phyloP scores from a whole-genome alignment of 805 yeast species.

The Barnettozyma salicaria region DNA sequence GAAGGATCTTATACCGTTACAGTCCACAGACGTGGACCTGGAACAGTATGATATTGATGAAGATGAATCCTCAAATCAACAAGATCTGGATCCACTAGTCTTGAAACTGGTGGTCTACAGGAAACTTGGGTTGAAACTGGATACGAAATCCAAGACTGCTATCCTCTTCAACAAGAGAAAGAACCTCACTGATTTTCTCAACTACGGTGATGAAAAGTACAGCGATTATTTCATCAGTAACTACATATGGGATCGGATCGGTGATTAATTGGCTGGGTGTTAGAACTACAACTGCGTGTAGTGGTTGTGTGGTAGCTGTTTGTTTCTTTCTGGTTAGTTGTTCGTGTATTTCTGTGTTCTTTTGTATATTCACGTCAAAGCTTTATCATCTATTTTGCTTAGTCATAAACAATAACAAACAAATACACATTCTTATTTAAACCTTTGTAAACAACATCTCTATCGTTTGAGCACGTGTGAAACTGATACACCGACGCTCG shows the following conservation, averaged over 20 bases:
- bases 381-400: too few relatives aligned
- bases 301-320: too few relatives aligned
- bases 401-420: too few relatives aligned
- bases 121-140: slow-evolving; percentile 51
- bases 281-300: too few relatives aligned
- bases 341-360: too few relatives aligned
- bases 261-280: slow-evolving; percentile 1
- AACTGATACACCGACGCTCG: too few relatives aligned
- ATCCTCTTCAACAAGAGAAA: slow-evolving; percentile 44
- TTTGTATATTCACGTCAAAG: too few relatives aligned
- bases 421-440: too few relatives aligned
- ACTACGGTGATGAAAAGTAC: slow-evolving; percentile 44
- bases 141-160: slow-evolving; percentile 37
- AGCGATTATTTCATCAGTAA: slow-evolving; percentile 68
- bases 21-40: slow-evolving; percentile 30
- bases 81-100: slow-evolving; percentile 38
- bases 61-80: slow-evolving; percentile 13
- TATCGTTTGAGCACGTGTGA: too few relatives aligned
- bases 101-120: slow-evolving; percentile 56
- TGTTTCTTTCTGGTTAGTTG: too few relatives aligned
- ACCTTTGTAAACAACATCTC: too few relatives aligned
- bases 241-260: slow-evolving; percentile 64
- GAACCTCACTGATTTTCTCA: slow-evolving; percentile 43
- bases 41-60: slow-evolving; percentile 17
- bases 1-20: slow-evolving; percentile 14